Percentiles rank a stretch among this genome's conserved stretches.
Conservation (phyloP, 345 rosid species). For the Populus simonii region DNA sequence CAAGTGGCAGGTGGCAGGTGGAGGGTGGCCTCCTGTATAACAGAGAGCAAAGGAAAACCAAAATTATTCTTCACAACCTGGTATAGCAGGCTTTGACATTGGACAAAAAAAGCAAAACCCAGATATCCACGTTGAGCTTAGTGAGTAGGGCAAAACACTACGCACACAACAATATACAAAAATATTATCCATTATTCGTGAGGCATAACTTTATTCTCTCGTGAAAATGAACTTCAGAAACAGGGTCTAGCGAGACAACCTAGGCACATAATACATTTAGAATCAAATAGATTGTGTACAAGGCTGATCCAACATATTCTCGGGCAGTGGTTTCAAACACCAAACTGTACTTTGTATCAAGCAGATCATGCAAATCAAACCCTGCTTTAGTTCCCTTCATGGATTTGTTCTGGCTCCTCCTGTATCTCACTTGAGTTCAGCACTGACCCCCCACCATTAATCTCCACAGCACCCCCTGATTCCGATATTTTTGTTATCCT, state of each 20-base stretch:
- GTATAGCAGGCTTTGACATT: background rate
- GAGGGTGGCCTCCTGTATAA: background rate
- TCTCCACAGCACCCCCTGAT: constrained; percentile 45
- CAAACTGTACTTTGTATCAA: background rate
- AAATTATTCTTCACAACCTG: background rate
- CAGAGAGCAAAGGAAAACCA: background rate
- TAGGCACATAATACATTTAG: background rate
- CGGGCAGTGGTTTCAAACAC: background rate
- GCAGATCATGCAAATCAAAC: background rate
- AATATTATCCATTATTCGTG: background rate
- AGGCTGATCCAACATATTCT: background rate
- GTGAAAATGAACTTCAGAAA: background rate
- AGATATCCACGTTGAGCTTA: background rate
- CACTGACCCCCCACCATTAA: constrained; percentile 35
- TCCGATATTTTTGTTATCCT: constrained; percentile 69
- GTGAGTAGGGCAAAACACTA: background rate
- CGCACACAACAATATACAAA: background rate
- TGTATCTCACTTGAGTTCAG: constrained; percentile 49
- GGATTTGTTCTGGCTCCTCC: constrained; percentile 46
- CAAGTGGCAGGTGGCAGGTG: no score
- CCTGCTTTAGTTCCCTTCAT: constrained; percentile 34
- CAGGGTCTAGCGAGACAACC: background rate
- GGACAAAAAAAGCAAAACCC: background rate
- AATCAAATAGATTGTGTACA: background rate
- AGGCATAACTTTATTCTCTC: constrained; percentile 2